These are phyloP conservation scores for Neonectria magnoliae DNA, from an alignment of 2,329 filamentous ascomycete species.

Conservation along the genomic window DNA sequence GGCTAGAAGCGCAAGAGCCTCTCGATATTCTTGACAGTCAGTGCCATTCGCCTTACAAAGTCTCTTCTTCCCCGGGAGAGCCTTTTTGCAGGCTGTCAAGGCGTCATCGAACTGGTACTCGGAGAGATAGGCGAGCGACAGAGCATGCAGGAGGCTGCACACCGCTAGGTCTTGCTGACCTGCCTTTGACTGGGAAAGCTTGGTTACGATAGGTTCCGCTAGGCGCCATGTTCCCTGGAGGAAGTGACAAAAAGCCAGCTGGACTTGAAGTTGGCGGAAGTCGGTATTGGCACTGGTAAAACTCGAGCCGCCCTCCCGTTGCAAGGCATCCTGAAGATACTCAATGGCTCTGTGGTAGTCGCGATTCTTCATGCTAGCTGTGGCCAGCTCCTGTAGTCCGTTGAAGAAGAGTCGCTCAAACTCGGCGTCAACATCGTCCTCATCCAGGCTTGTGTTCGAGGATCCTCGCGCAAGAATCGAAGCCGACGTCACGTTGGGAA, in stretches of 20 bases:
- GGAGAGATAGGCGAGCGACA: constrained; percentile 23
- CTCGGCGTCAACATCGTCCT: constrained; percentile 16
- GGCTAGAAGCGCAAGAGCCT: constrained; percentile 37
- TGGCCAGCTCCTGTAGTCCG: constrained; percentile 37
- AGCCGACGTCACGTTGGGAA: neutral
- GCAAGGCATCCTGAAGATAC: constrained; percentile 34
- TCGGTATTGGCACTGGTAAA: neutral
- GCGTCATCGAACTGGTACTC: constrained; percentile 38
- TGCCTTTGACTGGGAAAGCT: neutral
- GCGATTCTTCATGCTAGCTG: constrained; percentile 34
- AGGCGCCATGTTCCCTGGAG: constrained; percentile 33
- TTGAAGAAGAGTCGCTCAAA: constrained; percentile 25
- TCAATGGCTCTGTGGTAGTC: constrained; percentile 37
- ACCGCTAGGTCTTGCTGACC: neutral
- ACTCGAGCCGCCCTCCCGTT: neutral
- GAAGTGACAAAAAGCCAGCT: constrained; percentile 39
- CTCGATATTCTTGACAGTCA: constrained; percentile 27
- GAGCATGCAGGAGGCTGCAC: constrained; percentile 13
- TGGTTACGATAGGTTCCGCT: constrained; percentile 23
- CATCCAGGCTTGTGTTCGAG: neutral
- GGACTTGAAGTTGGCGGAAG: constrained; percentile 30
- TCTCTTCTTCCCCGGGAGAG: constrained; percentile 35
- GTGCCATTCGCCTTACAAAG: constrained; percentile 27
- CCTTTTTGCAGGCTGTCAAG: constrained; percentile 34
- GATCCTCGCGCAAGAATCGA: neutral